Percentiles rank a stretch among this genome's conserved stretches.
Evolutionary conservation across 768 basidiomycete species (phyloP).

Genomic region (Suillus discolor): DNA sequence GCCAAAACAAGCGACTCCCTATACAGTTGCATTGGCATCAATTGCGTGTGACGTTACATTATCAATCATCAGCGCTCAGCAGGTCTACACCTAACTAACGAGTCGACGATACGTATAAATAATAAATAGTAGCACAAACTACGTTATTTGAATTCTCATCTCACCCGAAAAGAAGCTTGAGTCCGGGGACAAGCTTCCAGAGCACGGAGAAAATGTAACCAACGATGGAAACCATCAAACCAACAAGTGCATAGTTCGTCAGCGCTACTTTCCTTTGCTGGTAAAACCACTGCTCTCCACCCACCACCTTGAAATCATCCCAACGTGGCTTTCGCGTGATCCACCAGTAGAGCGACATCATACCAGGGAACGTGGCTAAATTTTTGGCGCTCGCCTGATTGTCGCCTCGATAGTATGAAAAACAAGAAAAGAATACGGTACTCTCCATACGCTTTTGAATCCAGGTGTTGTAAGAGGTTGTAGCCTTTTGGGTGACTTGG

Average conservation of each 20-base stretch:
- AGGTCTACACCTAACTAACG: background rate
- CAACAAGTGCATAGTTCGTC: conserved; percentile 26
- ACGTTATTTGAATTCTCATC: background rate
- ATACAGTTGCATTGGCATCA: background rate
- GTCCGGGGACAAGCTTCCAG: background rate
- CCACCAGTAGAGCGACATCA: conserved; percentile 56
- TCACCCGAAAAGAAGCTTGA: conserved; percentile 3
- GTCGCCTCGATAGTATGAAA: conserved; percentile 51
- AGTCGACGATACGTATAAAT: background rate
- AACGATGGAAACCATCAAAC: conserved; percentile 14
- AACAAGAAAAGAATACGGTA: conserved; percentile 57
- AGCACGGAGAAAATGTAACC: background rate
- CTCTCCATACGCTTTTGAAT: conserved; percentile 47
- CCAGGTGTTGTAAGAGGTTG: conserved; percentile 53
- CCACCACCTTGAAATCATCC: conserved; percentile 44
- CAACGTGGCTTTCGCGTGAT: conserved; percentile 43
- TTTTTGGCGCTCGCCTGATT: conserved; percentile 35
- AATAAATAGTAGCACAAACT: background rate
- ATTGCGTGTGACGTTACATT: background rate
- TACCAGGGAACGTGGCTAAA: conserved; percentile 56
- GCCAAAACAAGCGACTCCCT: conserved; percentile 13
- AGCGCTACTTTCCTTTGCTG: conserved; percentile 27
- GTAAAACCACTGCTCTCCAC: conserved; percentile 39
- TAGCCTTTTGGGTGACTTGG: conserved; percentile 48
- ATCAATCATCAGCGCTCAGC: background rate